Percentiles rank a stretch among this genome's conserved stretches.
These are phyloP conservation scores for Macrophomina phaseolina DNA, from an alignment of 2,329 filamentous ascomycete genomes.

Conservation along the genomic window DNA sequence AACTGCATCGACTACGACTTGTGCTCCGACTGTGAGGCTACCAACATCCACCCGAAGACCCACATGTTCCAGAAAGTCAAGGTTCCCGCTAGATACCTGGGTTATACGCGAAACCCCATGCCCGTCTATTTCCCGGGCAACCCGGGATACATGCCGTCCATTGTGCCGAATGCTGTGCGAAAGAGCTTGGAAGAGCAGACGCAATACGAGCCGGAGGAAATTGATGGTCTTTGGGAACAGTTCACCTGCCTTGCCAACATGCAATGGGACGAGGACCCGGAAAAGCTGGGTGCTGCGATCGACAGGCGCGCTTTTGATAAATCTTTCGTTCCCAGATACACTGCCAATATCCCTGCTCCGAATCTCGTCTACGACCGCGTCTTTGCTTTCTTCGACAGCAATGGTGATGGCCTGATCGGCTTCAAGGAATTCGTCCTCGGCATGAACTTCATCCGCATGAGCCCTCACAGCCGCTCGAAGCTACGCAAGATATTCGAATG, in stretches of 20 bases:
- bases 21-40: constrained; percentile 87
- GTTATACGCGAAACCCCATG: constrained; percentile 76
- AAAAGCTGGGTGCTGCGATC: constrained; percentile 79
- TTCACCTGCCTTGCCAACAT: constrained; percentile 93
- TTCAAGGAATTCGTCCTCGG: constrained; percentile 92
- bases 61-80: constrained; percentile 97
- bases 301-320: constrained; percentile 92
- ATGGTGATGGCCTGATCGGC: constrained; percentile 85
- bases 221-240: constrained; percentile 95
- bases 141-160: constrained; percentile 71
- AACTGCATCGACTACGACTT: constrained; percentile 97
- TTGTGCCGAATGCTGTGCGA: constrained; percentile 70
- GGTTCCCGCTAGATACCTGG: constrained; percentile 84
- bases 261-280: constrained; percentile 81
- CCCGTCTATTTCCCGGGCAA: constrained; percentile 89
- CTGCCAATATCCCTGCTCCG: constrained; percentile 75
- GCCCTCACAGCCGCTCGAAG: constrained; percentile 46
- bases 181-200: constrained; percentile 60
- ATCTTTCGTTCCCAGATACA: constrained; percentile 84
- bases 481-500: constrained; percentile 79
- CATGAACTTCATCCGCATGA: constrained; percentile 63
- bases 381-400: constrained; percentile 95
- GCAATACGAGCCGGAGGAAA: constrained; percentile 75
- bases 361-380: constrained; percentile 95
- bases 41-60: constrained; percentile 79